Base-by-base conservation (phyloP, 2,329 filamentous ascomycete genomes). In the Penicillium sp. region DNA sequence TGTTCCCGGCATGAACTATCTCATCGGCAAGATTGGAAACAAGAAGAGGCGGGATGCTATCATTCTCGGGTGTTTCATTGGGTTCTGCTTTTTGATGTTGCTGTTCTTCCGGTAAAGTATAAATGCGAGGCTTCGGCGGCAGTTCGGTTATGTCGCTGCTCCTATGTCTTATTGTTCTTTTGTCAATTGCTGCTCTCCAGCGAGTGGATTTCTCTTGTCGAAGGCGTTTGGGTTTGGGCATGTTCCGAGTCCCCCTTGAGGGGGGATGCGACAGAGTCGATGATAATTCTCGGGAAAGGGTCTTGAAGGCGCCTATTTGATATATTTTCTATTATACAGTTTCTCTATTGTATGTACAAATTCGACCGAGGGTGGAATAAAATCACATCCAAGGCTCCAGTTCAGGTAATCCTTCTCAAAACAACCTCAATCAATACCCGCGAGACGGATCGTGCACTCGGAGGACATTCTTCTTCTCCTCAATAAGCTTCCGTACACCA, bases 31-130 rank as follows among this genome's bases (percentile, higher is more conserved):
- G 75, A 99, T 99, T 75, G 93, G 92, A 50, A 87, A 90, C 55
- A 95, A 96, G 80, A 96, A 96, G 82, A 86, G 93, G 72, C 86
- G 94, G 65, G 94, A 99, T 74, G 92, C 92, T 31, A 87, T 99
- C 63, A 96, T 99, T 61, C 83, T 99, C 78, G 94, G 91, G 18
- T 79, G 81, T 45, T 96, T 99, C 68, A 91, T 99, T 67, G 92
- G 91, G 0, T 83, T 96, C 65, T 97, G 94, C 76, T 95, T 95
- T 69, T 75, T 97, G 65, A 76, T 95, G 76, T 83, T 97, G 67
- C 84, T 93, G 67, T 95, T 86, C 72, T 89, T 94, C 69, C 77
- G 86, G 70, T 94, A 74, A 80, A 54, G 51, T 39, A 39, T 40
- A 65, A 46, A 29, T 50, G 38, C 15, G 15, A 15, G 16, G 12